Conservation (phyloP, 352 stramenopile species). For the Salisapilia sapeloensis region DNA sequence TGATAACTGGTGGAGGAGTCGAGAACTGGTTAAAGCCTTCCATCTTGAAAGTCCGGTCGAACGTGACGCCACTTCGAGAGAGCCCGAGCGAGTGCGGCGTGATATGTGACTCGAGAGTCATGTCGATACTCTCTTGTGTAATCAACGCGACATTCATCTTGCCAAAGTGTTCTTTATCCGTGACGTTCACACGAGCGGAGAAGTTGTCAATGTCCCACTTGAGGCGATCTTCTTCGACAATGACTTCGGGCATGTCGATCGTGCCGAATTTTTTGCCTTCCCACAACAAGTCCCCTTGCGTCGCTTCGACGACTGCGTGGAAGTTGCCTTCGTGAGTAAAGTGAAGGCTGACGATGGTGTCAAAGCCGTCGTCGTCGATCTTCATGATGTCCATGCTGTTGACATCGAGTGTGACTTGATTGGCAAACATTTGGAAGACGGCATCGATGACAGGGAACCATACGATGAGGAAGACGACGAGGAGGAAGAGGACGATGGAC, state of each 20-base stretch:
- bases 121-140: constrained; percentile 12
- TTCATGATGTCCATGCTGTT: constrained; percentile 51
- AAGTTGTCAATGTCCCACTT: constrained; percentile 35
- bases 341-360: constrained; percentile 27
- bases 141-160: constrained; percentile 19
- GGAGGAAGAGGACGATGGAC: constrained; percentile 16
- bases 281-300: constrained; percentile 24
- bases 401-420: constrained; percentile 30
- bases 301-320: constrained; percentile 24
- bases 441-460: constrained; percentile 35
- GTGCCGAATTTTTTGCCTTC: constrained; percentile 19
- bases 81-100: constrained; percentile 28
- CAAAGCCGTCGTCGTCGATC: constrained; percentile 10
- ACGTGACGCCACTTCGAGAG: constrained; percentile 23
- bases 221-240: constrained; percentile 22
- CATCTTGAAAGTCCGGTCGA: constrained; percentile 24
- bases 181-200: constrained; percentile 17
- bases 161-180: constrained; percentile 22
- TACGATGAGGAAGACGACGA: constrained; percentile 36
- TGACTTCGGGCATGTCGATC: constrained; percentile 26
- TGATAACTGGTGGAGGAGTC: constrained; percentile 18
- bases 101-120: constrained; percentile 15
- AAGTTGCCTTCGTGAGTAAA: constrained; percentile 24
- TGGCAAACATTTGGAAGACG: constrained; percentile 40
- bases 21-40: constrained; percentile 36